These are phyloP conservation scores for Trichophyton benhamiae DNA, from an alignment of 2,329 filamentous ascomycete genomes.

Conservation along the genomic window DNA sequence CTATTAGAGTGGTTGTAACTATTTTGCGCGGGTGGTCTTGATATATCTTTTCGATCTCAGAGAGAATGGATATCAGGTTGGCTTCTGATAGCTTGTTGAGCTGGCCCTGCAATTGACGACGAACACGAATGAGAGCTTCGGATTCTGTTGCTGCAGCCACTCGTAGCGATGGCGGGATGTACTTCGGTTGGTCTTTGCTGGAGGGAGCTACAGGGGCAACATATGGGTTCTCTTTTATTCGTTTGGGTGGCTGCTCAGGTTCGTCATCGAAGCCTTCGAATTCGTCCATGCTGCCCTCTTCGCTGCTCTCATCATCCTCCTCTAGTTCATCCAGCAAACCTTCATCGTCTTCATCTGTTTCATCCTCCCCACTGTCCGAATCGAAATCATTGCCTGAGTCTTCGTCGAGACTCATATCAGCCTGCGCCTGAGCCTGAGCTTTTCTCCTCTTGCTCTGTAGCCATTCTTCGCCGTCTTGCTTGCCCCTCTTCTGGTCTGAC, in stretches of 20 bases:
- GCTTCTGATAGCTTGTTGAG: slow-evolving; percentile 89
- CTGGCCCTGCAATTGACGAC: slow-evolving; percentile 71
- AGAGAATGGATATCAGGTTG: slow-evolving; percentile 72
- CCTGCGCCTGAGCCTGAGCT: slow-evolving; percentile 27
- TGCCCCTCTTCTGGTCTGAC: slow-evolving; percentile 42
- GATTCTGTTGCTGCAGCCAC: slow-evolving; percentile 50
- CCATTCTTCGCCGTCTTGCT: slow-evolving; percentile 53
- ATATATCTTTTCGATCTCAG: slow-evolving; percentile 73
- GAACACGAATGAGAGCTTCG: slow-evolving; percentile 56
- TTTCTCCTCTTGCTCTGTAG: slow-evolving; percentile 46
- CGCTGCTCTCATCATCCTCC: slow-evolving; percentile 14
- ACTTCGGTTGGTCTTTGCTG: slow-evolving; percentile 47
- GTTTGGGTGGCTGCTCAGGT: slow-evolving; percentile 14
- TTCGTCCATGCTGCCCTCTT: slow-evolving; percentile 26
- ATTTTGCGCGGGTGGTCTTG: slow-evolving; percentile 72
- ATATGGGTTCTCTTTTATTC: slow-evolving; percentile 71
- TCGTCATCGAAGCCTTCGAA: slow-evolving; percentile 30
- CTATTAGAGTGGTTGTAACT: slow-evolving; percentile 68
- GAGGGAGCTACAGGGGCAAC: slow-evolving; percentile 49
- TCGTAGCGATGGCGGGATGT: slow-evolving; percentile 76
- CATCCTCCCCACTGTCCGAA: slow-evolving; percentile 21
- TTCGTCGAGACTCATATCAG: slow-evolving; percentile 20
- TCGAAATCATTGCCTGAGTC: slow-evolving; percentile 22
- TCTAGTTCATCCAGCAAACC: slow-evolving; percentile 20
- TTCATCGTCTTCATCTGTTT: slow-evolving; percentile 19